Evolutionary conservation across 192 early-diverging fungal species (phyloP), one percentile per base, ranked within the genome.

Genomic region (Umbelopsis sp.): DNA sequence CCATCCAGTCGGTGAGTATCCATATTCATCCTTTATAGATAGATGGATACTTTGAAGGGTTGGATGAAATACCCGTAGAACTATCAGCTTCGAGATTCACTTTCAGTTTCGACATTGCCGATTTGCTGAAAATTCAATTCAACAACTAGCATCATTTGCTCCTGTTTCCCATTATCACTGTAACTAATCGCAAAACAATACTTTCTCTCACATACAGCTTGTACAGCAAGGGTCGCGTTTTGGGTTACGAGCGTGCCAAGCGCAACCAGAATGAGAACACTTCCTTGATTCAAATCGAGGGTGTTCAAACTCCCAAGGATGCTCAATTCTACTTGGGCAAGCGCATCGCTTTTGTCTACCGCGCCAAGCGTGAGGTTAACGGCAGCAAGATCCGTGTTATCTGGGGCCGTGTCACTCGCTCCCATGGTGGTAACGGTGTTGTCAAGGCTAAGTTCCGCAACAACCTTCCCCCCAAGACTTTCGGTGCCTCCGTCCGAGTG

Each of bases 311-410:
- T 73, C 87, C 90, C 86, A 85, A 92, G 79, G 95, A 98, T 74
- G 89, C 96, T 75, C 82, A 86, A 67, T 99, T 97, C 89, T 99
- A 99, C 91, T 91, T 94, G 71, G 98, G 98, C 75, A 99, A 98
- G 91, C 94, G 94, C 80, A 87, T 99, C 74, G 96, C 97, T 67
- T 98, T 94, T 84, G 92, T 98, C 75, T 99, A 98, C 94, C 91
- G 91, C 71, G 95, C 95, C 68, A 89, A 95, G 82, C 86, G 91
- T 64, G 86, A 83, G 77, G 78, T 85, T 69, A 93, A 96, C 84
- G 96, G 96, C 78, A 90, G 91, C 83, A 89, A 93, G 79, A 89
- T 99, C 86, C 91, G 97, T 77, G 94, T 94, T 80, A 96, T 98
- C 87, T 99, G 96, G 98, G 97, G 98, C 69, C 91, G 93, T 68